Evolutionary conservation across 495 filamentous ascomycete species (phyloP).

Genomic region (Podospora bellae-mahoneyi): DNA sequence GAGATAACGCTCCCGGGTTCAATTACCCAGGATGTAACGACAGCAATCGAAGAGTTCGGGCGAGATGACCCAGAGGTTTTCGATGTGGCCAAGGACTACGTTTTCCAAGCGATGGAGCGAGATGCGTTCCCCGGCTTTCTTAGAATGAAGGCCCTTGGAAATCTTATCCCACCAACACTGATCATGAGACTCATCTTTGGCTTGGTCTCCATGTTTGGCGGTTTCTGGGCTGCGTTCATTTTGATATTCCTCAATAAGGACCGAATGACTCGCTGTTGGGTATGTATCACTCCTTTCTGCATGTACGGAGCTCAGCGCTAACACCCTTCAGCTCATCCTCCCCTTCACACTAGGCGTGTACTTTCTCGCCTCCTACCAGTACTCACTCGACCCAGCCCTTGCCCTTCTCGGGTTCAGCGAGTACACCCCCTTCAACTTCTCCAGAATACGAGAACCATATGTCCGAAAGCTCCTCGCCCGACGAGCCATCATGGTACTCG

Average conservation of each 20-base stretch:
- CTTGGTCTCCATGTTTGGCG: conserved; percentile 82
- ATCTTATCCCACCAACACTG: conserved; percentile 83
- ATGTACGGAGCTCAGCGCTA: conserved; percentile 17
- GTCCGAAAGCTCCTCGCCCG: conserved; percentile 78
- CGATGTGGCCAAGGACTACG: conserved; percentile 95
- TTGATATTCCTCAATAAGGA: conserved; percentile 84
- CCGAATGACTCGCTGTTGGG: conserved; percentile 73
- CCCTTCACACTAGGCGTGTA: conserved; percentile 91
- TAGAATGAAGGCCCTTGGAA: conserved; percentile 88
- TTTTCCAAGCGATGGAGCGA: conserved; percentile 98
- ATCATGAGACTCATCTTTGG: conserved; percentile 80
- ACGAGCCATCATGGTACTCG: conserved; percentile 72
- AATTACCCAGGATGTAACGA: conserved; percentile 76
- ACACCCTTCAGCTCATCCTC: conserved; percentile 67
- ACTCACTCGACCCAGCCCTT: conserved; percentile 86
- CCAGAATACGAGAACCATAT: conserved; percentile 80
- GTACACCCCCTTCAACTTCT: conserved; percentile 90
- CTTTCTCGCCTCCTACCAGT: conserved; percentile 84
- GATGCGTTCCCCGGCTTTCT: conserved; percentile 97
- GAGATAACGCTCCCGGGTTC: conserved; percentile 89
- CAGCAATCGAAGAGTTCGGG: conserved; percentile 79
- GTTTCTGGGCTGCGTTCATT: conserved; percentile 89
- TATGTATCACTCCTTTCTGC: conserved; percentile 43
- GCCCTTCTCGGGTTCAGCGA: conserved; percentile 88
- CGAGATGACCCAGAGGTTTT: conserved; percentile 97